These are phyloP conservation scores for Cladobotryum protrusum DNA, from an alignment of 2,329 filamentous ascomycete genomes.

Conservation along the genomic window DNA sequence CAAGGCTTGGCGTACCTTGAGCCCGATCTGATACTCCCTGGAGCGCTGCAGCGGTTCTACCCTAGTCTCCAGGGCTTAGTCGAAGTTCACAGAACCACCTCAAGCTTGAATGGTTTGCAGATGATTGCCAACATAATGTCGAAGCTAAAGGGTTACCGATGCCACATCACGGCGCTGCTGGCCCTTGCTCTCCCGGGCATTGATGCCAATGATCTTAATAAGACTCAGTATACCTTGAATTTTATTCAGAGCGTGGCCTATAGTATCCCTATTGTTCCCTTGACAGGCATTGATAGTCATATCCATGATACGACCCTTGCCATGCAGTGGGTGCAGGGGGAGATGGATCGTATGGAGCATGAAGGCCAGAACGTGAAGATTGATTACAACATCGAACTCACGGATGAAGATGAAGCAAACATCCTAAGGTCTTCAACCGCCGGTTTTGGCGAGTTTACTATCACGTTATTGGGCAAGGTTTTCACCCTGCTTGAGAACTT, in stretches of 20 bases:
- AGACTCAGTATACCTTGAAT: slow-evolving; percentile 88
- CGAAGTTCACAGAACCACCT: slow-evolving; percentile 93
- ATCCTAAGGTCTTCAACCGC: slow-evolving; percentile 92
- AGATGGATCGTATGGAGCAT: slow-evolving; percentile 89
- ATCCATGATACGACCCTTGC: slow-evolving; percentile 71
- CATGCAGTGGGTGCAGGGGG: slow-evolving; percentile 86
- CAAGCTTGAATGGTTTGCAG: slow-evolving; percentile 84
- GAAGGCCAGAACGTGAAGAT: slow-evolving; percentile 81
- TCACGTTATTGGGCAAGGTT: slow-evolving; percentile 85
- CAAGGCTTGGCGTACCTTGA: slow-evolving; percentile 88
- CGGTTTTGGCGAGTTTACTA: slow-evolving; percentile 85
- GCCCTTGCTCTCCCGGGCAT: slow-evolving; percentile 90
- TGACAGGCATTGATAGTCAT: slow-evolving; percentile 54
- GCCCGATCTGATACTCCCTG: slow-evolving; percentile 84
- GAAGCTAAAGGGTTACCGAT: slow-evolving; percentile 90
- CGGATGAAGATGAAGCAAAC: slow-evolving; percentile 77
- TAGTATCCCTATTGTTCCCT: slow-evolving; percentile 84
- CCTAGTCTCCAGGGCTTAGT: slow-evolving; percentile 94
- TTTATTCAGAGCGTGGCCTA: slow-evolving; percentile 96
- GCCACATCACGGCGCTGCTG: slow-evolving; percentile 90
- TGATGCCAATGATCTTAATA: slow-evolving; percentile 94
- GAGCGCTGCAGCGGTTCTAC: slow-evolving; percentile 91
- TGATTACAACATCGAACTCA: slow-evolving; percentile 75
- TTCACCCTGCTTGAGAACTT: slow-evolving; percentile 94
- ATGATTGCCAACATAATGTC: slow-evolving; percentile 89